These are phyloP conservation scores for Magnolia sinica DNA, from an alignment of 164 flowering plant genomes.

Conservation along the genomic window DNA sequence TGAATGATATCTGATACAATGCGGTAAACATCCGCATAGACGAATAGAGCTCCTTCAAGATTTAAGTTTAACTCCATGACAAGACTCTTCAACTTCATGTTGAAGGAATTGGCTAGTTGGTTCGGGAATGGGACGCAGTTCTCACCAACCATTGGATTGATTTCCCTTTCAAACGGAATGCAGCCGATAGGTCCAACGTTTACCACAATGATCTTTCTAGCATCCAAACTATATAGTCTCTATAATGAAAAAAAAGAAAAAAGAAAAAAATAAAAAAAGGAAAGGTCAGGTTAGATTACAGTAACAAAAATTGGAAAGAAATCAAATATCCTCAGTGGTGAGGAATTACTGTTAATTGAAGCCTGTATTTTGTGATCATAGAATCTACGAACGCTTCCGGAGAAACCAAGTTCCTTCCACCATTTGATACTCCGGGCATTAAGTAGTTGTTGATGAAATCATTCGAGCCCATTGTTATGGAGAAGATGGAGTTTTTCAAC, in stretches of 20 bases:
- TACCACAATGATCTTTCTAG: slow-evolving; percentile 51
- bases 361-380: slow-evolving; percentile 51
- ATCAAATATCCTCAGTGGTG: neutral
- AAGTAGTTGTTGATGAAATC: slow-evolving; percentile 75
- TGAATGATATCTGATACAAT: slow-evolving; percentile 43
- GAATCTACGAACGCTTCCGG: slow-evolving; percentile 44
- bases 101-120: slow-evolving; percentile 48
- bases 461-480: slow-evolving; percentile 68
- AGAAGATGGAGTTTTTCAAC: slow-evolving; percentile 41
- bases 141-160: slow-evolving; percentile 39
- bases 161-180: slow-evolving; percentile 60
- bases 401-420: slow-evolving; percentile 35
- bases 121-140: slow-evolving; percentile 46
- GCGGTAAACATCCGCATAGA: slow-evolving; percentile 55
- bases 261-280: too few relatives aligned
- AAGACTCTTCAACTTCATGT: slow-evolving; percentile 39
- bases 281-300: neutral
- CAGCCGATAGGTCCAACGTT: slow-evolving; percentile 84
- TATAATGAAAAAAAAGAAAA: slow-evolving; percentile 16
- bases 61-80: slow-evolving; percentile 33
- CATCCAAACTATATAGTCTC: slow-evolving; percentile 66
- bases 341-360: slow-evolving; percentile 54
- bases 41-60: slow-evolving; percentile 39
- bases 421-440: slow-evolving; percentile 34
- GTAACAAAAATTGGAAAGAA: neutral